phyloP scores from a whole-genome alignment of 768 basidiomycete genomes.

The Podaxis pistillaris region DNA sequence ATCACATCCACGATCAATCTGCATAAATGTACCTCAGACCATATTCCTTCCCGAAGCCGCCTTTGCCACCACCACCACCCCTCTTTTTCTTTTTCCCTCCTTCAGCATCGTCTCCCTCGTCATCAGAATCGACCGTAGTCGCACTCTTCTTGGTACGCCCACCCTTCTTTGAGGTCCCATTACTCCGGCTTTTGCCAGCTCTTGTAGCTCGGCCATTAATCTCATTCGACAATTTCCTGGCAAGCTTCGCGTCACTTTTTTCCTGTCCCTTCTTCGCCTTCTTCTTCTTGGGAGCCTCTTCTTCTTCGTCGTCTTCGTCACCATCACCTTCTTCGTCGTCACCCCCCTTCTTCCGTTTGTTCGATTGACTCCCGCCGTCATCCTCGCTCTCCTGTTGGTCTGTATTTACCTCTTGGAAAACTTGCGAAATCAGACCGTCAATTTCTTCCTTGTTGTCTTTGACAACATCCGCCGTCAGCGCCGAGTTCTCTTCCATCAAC shows the following conservation, averaged over 20 bases:
- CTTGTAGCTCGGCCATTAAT: conserved; percentile 62
- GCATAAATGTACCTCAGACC: conserved; percentile 54
- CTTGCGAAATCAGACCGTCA: conserved; percentile 62
- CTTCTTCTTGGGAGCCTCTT: conserved; percentile 40
- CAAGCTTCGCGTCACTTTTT: conserved; percentile 68
- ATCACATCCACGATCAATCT: not conserved
- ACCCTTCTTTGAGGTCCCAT: conserved; percentile 39
- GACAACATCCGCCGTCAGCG: conserved; percentile 56
- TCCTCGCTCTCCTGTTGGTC: conserved; percentile 30
- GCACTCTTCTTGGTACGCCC: conserved; percentile 53
- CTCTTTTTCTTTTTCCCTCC: conserved; percentile 37
- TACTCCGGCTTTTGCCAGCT: conserved; percentile 37
- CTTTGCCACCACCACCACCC: conserved; percentile 52
- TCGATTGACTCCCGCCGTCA: conserved; percentile 31
- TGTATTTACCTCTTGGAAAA: conserved; percentile 59
- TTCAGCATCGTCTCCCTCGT: conserved; percentile 46
- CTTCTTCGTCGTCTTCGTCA: conserved; percentile 32
- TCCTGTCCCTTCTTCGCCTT: conserved; percentile 47
- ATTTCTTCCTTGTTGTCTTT: conserved; percentile 68
- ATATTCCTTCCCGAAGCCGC: conserved; percentile 80
- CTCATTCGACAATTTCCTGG: conserved; percentile 67
- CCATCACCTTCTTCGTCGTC: conserved; percentile 29
- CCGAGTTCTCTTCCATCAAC: conserved; percentile 50
- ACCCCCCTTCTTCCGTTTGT: conserved; percentile 38
- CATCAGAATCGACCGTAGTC: conserved; percentile 51